A percentile compares a stretch with the other conserved stretches of the same genome.
phyloP scores from a whole-genome alignment of 176 grass and related monocot species.

The Carex parvula region DNA sequence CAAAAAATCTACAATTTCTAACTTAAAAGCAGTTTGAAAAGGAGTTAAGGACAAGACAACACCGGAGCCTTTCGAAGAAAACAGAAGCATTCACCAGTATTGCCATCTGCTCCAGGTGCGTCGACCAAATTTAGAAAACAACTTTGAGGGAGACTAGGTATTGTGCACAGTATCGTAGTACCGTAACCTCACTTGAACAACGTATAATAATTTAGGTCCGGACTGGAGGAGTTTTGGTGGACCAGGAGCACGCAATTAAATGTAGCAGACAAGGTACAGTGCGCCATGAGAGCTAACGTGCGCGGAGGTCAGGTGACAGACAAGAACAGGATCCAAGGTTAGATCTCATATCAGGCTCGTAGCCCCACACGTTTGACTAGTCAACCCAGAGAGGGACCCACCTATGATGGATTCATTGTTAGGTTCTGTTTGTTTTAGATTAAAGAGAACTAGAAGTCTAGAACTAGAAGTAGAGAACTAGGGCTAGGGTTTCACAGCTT shows the following conservation, averaged over 20 bases:
- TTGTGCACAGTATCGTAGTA: too few relatives aligned
- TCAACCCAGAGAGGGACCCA: not conserved
- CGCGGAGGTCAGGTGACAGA: not conserved
- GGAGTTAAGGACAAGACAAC: slow-evolving; percentile 1
- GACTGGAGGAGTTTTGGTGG: not conserved
- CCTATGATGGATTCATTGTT: not conserved
- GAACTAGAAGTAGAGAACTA: too few relatives aligned
- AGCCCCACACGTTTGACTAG: not conserved
- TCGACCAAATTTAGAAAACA: not conserved
- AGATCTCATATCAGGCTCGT: slow-evolving; percentile 11
- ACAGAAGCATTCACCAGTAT: not conserved
- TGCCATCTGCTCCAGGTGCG: not conserved
- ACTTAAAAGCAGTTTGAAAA: not conserved
- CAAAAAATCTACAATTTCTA: too few relatives aligned
- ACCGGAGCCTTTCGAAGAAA: not conserved
- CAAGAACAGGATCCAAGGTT: slow-evolving; percentile 16
- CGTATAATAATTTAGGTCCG: not conserved
- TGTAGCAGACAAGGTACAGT: not conserved
- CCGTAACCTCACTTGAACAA: not conserved
- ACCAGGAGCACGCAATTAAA: not conserved
- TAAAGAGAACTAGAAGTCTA: too few relatives aligned
- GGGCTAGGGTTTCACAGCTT: too few relatives aligned
- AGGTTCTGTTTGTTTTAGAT: too few relatives aligned
- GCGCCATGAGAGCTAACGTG: slow-evolving; percentile 5
- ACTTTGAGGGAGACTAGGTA: too few relatives aligned